Evolutionary conservation across 306 rosid species (phyloP).

Genomic region (Lablab purpureus): DNA sequence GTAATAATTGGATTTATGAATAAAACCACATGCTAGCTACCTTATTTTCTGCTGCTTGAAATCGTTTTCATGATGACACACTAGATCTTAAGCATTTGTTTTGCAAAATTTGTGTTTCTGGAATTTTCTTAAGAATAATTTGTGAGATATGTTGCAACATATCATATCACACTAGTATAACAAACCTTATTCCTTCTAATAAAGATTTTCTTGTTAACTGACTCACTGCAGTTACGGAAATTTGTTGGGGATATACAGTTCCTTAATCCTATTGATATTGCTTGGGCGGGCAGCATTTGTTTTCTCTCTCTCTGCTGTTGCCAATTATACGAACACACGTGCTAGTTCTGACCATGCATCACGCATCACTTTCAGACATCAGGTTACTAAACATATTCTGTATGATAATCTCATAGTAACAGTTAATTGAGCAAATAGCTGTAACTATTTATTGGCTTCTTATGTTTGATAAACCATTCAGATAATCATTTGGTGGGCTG

Average conservation of each 20-base stretch:
- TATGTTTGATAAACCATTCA: conserved; percentile 43
- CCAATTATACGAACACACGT: conserved; percentile 67
- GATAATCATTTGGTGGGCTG: conserved; percentile 96
- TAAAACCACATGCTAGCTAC: neutral
- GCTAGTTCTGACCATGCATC: conserved; percentile 43
- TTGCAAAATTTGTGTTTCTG: neutral
- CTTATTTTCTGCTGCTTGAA: neutral
- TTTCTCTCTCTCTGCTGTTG: conserved; percentile 77
- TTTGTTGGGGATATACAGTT: conserved; percentile 62
- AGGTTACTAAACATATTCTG: conserved; percentile 57
- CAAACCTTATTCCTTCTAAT: neutral
- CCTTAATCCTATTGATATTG: conserved; percentile 65
- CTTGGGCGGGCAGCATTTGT: conserved; percentile 90
- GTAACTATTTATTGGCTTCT: neutral
- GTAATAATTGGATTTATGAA: neutral
- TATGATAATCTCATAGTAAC: neutral
- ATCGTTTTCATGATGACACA: neutral
- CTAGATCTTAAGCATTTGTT: neutral
- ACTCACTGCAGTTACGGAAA: conserved; percentile 62
- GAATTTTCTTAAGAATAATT: conserved; percentile 24
- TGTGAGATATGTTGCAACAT: conserved; percentile 26
- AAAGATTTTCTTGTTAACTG: conserved; percentile 21
- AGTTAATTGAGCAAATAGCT: neutral
- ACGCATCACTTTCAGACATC: conserved; percentile 67
- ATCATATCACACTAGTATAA: conserved; percentile 2